These are phyloP conservation scores for Aechmea fasciata DNA, from an alignment of 176 grass and related monocot species.

Conservation along the genomic window DNA sequence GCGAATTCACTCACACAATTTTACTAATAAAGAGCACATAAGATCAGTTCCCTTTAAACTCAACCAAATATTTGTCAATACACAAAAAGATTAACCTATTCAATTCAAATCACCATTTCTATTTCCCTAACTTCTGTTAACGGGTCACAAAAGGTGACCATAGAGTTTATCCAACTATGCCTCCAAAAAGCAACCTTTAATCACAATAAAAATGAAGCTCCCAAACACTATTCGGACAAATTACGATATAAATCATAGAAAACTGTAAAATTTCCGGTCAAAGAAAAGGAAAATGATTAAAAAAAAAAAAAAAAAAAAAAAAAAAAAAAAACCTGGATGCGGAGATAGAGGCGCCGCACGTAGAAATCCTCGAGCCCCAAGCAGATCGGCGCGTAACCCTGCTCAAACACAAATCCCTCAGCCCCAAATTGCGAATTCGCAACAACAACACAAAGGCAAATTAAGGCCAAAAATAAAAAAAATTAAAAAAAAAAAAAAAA, in stretches of 20 bases:
- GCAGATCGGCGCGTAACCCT: constrained; percentile 78
- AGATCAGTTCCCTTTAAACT: too few species aligned
- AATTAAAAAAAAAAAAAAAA: not conserved
- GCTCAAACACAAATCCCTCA: not conserved
- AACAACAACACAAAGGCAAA: not conserved
- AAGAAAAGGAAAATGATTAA: not conserved
- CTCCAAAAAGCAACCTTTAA: not conserved
- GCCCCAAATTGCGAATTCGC: too few species aligned
- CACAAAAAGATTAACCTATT: too few species aligned
- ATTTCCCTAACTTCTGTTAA: too few species aligned
- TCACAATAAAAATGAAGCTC: not conserved
- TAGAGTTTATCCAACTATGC: not conserved
- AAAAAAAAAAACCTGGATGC: constrained; percentile 39
- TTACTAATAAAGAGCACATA: too few species aligned
- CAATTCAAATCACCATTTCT: too few species aligned
- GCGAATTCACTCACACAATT: too few species aligned
- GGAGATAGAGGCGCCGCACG: constrained; percentile 58
- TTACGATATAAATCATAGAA: not conserved
- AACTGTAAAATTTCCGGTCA: not conserved
- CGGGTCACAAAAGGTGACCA: too few species aligned
- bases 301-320: not conserved
- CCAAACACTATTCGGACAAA: not conserved
- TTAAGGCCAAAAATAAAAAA: not conserved
- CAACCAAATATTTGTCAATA: too few species aligned
- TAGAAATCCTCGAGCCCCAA: constrained; percentile 83